These are phyloP conservation scores for Selenicereus undatus DNA, from an alignment of 148 eudicot genomes.

Conservation along the genomic window DNA sequence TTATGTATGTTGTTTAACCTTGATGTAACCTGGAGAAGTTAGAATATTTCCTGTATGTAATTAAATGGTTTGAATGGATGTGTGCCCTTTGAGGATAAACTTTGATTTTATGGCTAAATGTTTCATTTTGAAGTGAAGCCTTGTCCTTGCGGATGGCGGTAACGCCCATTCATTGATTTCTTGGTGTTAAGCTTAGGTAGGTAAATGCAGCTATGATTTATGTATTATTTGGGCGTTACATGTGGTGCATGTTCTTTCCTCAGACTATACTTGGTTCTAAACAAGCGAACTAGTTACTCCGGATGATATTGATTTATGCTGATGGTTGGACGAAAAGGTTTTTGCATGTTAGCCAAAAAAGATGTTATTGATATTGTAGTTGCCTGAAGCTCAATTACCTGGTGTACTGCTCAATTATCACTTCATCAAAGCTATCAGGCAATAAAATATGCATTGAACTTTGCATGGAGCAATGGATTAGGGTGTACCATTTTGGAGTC, in stretches of 20 bases:
- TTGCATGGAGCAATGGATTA: neutral
- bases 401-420: neutral
- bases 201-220: no score
- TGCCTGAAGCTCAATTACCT: neutral
- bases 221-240: no score
- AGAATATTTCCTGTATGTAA: no score
- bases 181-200: no score
- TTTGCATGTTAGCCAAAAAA: neutral
- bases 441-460: neutral
- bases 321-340: neutral
- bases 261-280: neutral
- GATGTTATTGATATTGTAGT: neutral
- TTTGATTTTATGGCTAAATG: no score
- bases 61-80: no score
- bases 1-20: no score
- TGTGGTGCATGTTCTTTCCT: neutral
- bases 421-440: neutral
- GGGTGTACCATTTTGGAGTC: neutral
- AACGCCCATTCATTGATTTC: no score
- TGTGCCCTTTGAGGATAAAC: no score
- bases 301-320: neutral
- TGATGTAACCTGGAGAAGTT: no score
- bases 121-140: no score
- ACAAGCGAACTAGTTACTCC: neutral
- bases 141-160: no score